Base-by-base conservation (phyloP, 1,284 basidiomycete genomes). In the Ceratobasidium papillatum region DNA sequence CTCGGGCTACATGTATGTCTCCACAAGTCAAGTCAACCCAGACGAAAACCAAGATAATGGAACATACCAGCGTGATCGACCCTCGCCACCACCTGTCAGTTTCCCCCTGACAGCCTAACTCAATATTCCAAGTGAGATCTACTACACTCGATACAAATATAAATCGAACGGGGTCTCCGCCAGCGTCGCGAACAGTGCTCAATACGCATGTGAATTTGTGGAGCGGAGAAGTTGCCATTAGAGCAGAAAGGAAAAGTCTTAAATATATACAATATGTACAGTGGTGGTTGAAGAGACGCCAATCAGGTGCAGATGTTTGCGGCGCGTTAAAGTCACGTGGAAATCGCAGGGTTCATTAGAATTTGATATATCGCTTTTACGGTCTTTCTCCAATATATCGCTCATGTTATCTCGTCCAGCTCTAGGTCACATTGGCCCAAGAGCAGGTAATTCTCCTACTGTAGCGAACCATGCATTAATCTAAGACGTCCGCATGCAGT, bases 11-110 rank as follows among this genome's bases (percentile, higher is more conserved):
- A 45, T 54, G 38, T 41, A 68, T 56, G 32, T 2, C 14, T 41
- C 14, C 34, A 22, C 14, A 47, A 43, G 30, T 41, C 38, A 47
- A 38, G 58, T 54, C 51, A 43, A 25, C 25, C 27, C n/a, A 45
- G 27, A 4, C 14, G 12, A 41, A 22, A 58, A 38, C 14, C 17
- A 25, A 52, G 41, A 56, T 17, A 36, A n/a, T 41, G 27, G 27
- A 5, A 14, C 68, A 17, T 49, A 71, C 68, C 52, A 71, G 17
- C 11, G 56, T 41, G 30, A 14, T 36, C 9, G 68, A 43, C 25
- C 68, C 68, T 49, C 68, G 11, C 68, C 68, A 71, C 68, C 68
- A 71, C 14, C 68, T 54, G 43, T 71, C 68, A 32, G 38, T 32
- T 3, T n/a, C 68, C 12, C 68, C 68, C 30, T 71, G 68, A 43